Base-by-base conservation (phyloP, 2,329 filamentous ascomycete species). In the Bisporella sp. region DNA sequence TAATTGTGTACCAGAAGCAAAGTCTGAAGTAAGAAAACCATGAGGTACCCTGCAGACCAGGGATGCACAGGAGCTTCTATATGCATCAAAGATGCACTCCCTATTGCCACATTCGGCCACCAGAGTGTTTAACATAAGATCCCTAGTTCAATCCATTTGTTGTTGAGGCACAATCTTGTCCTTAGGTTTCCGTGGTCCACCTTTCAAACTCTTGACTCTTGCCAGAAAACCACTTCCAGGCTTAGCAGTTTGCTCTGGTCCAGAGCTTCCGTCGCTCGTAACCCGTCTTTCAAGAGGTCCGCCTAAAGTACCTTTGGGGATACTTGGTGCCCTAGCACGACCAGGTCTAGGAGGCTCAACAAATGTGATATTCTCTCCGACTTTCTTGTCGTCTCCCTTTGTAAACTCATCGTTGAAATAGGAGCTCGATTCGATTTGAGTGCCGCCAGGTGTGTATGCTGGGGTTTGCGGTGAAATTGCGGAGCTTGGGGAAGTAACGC, bases 191-290 rank as follows among this genome's bases (percentile, higher is more conserved):
- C 80, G 75, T 57, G 83, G 76, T 32, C 81, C 81, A 46, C 85
- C 84, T 73, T 89, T 91, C 69, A 93, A 71, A 68, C 85, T 89
- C 77, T 88, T 90, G 72, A 93, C 88, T 49, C 89, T 80, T 47
- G 80, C 87, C 54, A 95, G 66, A 55, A 95, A 84, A 2, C 87
- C 85, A 42, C 72, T 64, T 29, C 63, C 57, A 11, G 65, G 62
- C 31, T 69, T 65, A 3, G 68, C 72, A 54, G 66, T 64, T 28
- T 40, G 73, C 51, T 73, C 72, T 45, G 63, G 63, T 13, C 63
- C 59, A 11, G 65, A 61, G 12, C 67, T 64, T 8, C 70, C 74
- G 57, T 87, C 85, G 12, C 76, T 72, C 4, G 85, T 89, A 3
- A 75, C 67, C 58, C 84, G 78, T 58, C 85, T 77, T 68, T 89